Percentiles rank a stretch among this genome's conserved stretches.
These are phyloP conservation scores for Hypoxylon fragiforme DNA, from an alignment of 495 filamentous ascomycete genomes.

Conservation along the genomic window DNA sequence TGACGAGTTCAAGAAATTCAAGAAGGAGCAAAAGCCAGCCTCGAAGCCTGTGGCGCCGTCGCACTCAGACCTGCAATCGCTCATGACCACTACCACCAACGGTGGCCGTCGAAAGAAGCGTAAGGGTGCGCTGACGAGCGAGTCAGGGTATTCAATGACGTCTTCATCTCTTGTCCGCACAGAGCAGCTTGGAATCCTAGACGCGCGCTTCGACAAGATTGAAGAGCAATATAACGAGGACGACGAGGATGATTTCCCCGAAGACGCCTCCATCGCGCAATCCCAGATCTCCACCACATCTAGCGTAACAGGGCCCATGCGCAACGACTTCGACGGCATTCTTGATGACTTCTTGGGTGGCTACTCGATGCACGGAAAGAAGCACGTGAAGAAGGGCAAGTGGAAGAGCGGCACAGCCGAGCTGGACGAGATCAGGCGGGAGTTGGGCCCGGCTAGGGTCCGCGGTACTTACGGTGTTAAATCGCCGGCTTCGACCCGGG, in stretches of 20 bases:
- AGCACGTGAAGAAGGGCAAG: slow-evolving; percentile 79
- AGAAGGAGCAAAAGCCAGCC: slow-evolving; percentile 67
- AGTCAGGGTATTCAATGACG: slow-evolving; percentile 94
- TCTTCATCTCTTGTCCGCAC: slow-evolving; percentile 87
- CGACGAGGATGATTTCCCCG: slow-evolving; percentile 52
- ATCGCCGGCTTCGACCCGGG: slow-evolving; percentile 7
- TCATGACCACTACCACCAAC: slow-evolving; percentile 78
- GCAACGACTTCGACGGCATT: slow-evolving; percentile 79
- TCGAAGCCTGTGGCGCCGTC: slow-evolving; percentile 45
- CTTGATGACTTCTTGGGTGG: slow-evolving; percentile 90
- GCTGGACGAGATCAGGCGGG: slow-evolving; percentile 86
- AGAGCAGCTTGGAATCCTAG: slow-evolving; percentile 82
- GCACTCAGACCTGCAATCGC: slow-evolving; percentile 67
- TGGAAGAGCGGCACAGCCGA: slow-evolving; percentile 80
- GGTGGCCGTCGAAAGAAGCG: slow-evolving; percentile 80
- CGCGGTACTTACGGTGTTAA: slow-evolving; percentile 25
- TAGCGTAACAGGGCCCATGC: slow-evolving; percentile 59
- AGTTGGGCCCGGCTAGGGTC: slow-evolving; percentile 72
- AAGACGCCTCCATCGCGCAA: slow-evolving; percentile 44
- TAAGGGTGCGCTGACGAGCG: slow-evolving; percentile 86
- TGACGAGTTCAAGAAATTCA: slow-evolving; percentile 86
- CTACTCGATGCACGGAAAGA: slow-evolving; percentile 77
- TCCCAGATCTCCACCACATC: slow-evolving; percentile 53
- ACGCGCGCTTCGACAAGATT: slow-evolving; percentile 88
- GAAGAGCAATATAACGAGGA: slow-evolving; percentile 70